Evolutionary conservation across 2,329 filamentous ascomycete species (phyloP).

Genomic region (Colletotrichum sp.): DNA sequence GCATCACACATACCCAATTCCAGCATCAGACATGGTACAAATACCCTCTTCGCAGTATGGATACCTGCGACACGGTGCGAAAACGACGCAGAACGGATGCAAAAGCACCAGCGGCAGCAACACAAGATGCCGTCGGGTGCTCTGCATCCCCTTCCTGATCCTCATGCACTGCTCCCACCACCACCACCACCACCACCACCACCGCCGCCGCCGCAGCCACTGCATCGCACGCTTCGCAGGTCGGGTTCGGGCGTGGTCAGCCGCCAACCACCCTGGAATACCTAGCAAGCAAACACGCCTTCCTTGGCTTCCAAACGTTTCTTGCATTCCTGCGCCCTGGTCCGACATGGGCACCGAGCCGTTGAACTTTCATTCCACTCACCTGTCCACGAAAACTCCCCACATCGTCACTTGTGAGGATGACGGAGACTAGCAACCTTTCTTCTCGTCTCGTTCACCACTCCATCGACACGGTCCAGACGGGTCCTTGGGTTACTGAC

Average conservation of each 20-base stretch:
- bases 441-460: not conserved
- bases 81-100: not conserved
- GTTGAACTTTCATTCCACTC: not conserved
- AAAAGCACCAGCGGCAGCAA: not conserved
- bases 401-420: not conserved
- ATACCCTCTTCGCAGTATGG: not conserved
- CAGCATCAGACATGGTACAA: not conserved
- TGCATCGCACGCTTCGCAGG: not conserved
- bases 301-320: constrained; percentile 4
- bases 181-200: not conserved
- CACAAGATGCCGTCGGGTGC: not conserved
- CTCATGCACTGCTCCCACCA: not conserved
- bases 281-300: constrained; percentile 6
- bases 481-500: not conserved
- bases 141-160: not conserved
- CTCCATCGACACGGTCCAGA: not conserved
- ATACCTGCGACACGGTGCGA: not conserved
- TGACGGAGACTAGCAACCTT: not conserved
- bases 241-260: not conserved
- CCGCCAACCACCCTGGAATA: not conserved
- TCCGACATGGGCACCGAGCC: not conserved
- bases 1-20: not conserved
- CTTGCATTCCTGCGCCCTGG: not conserved
- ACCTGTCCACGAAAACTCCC: not conserved
- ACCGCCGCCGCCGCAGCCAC: not conserved